Base-by-base conservation (phyloP, 768 basidiomycete genomes). In the Chiua virens region DNA sequence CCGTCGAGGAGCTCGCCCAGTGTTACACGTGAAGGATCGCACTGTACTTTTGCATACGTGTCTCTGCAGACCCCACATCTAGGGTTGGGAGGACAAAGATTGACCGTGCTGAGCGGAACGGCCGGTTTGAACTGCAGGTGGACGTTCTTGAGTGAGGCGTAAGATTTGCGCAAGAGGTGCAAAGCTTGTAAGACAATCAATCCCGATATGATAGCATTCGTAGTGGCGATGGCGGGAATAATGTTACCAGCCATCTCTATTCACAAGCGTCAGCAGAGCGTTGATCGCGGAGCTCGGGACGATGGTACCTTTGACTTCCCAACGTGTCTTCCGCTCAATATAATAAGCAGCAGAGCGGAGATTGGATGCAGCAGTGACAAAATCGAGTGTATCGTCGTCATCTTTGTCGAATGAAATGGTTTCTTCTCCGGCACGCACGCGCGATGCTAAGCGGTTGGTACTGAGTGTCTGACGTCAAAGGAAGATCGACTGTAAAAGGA, bases 241-340 rank as follows among this genome's bases (percentile, higher is more conserved):
- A 99, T 98, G 70, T 99, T 99, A 10, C 97, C 97, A 0, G 97
- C 97, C 92, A 98, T 98, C 71, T 98, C 95, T 96, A 67, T 20
- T 21, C 3, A 17, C 17, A 17, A 3, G 17, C 15, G 7, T 53
- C 32, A 48, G 43, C 17, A 17, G n/a, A 5, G 36, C 4, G 15
- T 25, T 3, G 14, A 25, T n/a, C 27, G 35, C 18, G 25, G 5
- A 3, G 3, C 9, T 35, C 3, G 1, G 18, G 18, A 14, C 34
- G 37, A 32, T 42, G 69, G 38, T 46, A 91, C 94, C 93, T 81
- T 99, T 99, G 44, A 99, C 86, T 66, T 98, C 88, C 91, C 96
- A 99, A 15, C 93, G 81, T 1, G 92, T 98, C 75, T 95, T 94
- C 5, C 77, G 78, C 7, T 81, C 79, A 34, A 99, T 99, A 5